Base-by-base conservation (phyloP, 176 grass and related monocot species). In the Puya raimondii region DNA sequence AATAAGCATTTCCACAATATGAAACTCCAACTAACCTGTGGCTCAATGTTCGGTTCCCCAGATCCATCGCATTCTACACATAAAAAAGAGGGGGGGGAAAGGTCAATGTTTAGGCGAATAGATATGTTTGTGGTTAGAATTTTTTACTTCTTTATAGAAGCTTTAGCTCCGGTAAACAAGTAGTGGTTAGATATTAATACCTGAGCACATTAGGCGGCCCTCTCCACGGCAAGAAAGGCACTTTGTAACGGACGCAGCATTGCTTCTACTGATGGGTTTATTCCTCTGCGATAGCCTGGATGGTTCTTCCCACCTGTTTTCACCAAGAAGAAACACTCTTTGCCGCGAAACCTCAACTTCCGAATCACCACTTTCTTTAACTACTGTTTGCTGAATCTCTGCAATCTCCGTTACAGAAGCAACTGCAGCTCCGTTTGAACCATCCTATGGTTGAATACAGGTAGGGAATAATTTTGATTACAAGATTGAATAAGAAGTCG, bases 301-400 rank as follows among this genome's bases (percentile, higher is more conserved):
- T 29, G 86, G 69, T 16, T 97, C 94, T 84, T 97, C 94, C 94
- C 94, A 97, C 63, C 94, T 80, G 74, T 97, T 97, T 80, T 97
- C 94, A 25, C 94, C 94, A 12, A 97, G 72, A 74, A 97, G 82
- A 79, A 92, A 97, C 66, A 97, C 94, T 75, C 69, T 84, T 27
- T 85, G 53, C 16, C 88, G 67, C 25, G 79, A 80, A 15, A 83
- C 51, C n/a, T 80, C 77, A 9, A 74, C 67, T 79, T 73, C 50
- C 10, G 78, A 64, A 71, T 53, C 78, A 22, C 76, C 81, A 76
- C 64, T 84, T 82, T 82, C 78, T 75, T 76, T 82, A 10, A 76
- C 71, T 54, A 80, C 49, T 23, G 80, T 75, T 77, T 85, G 82
- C 49, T 83, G 77, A 70, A 90, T 47, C 56, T 91, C 81, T 21